Evolutionary conservation across 768 basidiomycete genomes (phyloP), one percentile per base, ranked within the genome.

Genomic region (Boletus bicolor): DNA sequence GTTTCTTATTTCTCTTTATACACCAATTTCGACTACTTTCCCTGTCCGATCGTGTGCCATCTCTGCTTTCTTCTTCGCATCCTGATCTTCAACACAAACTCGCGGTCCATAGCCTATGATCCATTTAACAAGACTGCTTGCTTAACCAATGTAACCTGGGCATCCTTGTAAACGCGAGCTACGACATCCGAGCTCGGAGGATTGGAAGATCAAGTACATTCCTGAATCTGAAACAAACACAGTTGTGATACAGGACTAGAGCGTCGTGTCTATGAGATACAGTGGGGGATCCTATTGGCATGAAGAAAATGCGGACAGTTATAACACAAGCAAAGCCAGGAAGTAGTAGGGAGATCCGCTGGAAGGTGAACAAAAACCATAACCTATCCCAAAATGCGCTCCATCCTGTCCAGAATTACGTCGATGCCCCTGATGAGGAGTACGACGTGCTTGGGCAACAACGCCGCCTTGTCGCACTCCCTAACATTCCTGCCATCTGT

Each of bases 401-500:
- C 87, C 82, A 89, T 85, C 61, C 77, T 80, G 64, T 85, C 83
- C 37, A 90, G 73, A 6, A 83, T 80, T 38, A 77, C 72, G 57
- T 87, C 85, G 28, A 88, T 76, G 4, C 81, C 82, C 44, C 78
- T 77, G 54, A 89, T 82, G 44, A 89, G 75, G 9, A 81, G 67
- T 5, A 79, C 79, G n/a, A 87, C 72, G 15, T 77, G 79, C 43
- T 77, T 77, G 12, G 85, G 88, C 32, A 90, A 73, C 7, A 88
- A 68, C 10, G 67, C 68, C 14, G 56, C 52, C 35, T 66, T 64
- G 37, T 65, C 66, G 30, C 30, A 41, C 26, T 56, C 63, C n/a
- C 59, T 56, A 6, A 4, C 6, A 9, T 51, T 57, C n/a, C 61
- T 54, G 15, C 52, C 49, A 30, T 58, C 54, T 2, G 51, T 15